phyloP scores from a whole-genome alignment of 352 stramenopile species.

The Phytophthora lateralis region DNA sequence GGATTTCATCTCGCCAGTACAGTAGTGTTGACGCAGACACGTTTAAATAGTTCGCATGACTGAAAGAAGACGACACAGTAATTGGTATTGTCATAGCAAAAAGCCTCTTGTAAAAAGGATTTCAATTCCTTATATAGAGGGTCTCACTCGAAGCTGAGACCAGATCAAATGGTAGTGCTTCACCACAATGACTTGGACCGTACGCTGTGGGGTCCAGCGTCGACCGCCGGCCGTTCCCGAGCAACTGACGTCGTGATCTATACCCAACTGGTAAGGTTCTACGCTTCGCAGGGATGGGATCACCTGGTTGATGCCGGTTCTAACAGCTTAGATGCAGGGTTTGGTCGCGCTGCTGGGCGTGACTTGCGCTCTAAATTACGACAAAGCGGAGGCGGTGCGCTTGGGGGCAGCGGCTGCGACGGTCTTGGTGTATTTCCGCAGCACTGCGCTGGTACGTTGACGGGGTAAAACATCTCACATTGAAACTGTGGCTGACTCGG shows the following conservation, averaged over 20 bases:
- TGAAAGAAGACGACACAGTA: no score
- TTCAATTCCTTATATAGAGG: background rate
- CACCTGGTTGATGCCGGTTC: background rate
- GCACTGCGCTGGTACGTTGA: conserved; percentile 45
- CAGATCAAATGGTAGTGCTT: conserved; percentile 62
- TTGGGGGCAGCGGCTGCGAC: conserved; percentile 33
- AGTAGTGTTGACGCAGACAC: no score
- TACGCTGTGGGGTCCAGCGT: conserved; percentile 59
- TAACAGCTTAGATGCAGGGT: conserved; percentile 30
- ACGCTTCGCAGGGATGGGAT: background rate
- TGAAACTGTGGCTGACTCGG: background rate
- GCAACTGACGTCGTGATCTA: conserved; percentile 49
- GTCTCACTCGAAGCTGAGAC: background rate
- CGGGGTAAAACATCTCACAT: background rate
- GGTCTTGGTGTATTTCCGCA: conserved; percentile 71
- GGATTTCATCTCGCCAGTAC: no score
- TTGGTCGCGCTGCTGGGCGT: conserved; percentile 39
- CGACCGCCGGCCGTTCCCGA: conserved; percentile 47
- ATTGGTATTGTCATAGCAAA: no score
- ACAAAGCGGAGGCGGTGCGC: conserved; percentile 59
- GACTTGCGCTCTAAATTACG: conserved; percentile 49
- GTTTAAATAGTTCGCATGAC: no score
- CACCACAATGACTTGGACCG: conserved; percentile 66
- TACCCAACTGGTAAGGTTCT: conserved; percentile 46
- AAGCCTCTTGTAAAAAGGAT: no score